Evolutionary conservation across 2,329 filamentous ascomycete species (phyloP).

Genomic region (Polychaeton citri): DNA sequence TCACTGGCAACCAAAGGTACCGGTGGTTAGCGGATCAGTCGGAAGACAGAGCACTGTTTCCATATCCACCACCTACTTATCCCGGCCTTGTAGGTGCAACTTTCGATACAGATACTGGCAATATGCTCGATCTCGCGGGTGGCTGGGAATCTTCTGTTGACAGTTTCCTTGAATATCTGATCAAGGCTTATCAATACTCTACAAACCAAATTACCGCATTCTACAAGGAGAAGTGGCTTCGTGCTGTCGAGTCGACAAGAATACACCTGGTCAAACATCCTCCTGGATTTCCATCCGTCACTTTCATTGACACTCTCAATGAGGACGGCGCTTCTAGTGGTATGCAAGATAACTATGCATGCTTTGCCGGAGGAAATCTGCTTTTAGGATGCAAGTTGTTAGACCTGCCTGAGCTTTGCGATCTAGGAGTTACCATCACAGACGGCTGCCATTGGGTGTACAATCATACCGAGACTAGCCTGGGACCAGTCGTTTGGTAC

Average conservation of each 20-base stretch:
- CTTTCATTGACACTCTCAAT: neutral
- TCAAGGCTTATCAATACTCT: slow-evolving; percentile 13
- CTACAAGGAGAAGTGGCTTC: slow-evolving; percentile 11
- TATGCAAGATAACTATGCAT: slow-evolving; percentile 37
- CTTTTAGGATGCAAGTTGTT: slow-evolving; percentile 52
- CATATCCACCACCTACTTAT: slow-evolving; percentile 9
- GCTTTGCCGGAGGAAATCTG: slow-evolving; percentile 58
- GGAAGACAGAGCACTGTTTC: slow-evolving; percentile 11
- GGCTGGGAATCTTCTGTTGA: slow-evolving; percentile 13
- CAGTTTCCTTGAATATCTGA: slow-evolving; percentile 14
- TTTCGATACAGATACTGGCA: slow-evolving; percentile 10
- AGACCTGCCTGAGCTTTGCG: slow-evolving; percentile 37
- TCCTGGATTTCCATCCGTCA: neutral
- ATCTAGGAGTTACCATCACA: slow-evolving; percentile 42
- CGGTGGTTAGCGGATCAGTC: slow-evolving; percentile 3
- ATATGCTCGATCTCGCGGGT: slow-evolving; percentile 12
- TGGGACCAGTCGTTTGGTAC: neutral
- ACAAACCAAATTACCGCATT: slow-evolving; percentile 4
- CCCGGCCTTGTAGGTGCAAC: slow-evolving; percentile 12
- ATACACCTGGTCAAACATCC: slow-evolving; percentile 4
- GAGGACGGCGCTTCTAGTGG: neutral
- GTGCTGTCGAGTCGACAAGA: slow-evolving; percentile 9
- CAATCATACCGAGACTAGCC: slow-evolving; percentile 2
- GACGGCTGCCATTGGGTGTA: slow-evolving; percentile 52
- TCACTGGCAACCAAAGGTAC: slow-evolving; percentile 46